These are phyloP conservation scores for Phaffia australis DNA, from an alignment of 768 basidiomycete species.

Conservation along the genomic window DNA sequence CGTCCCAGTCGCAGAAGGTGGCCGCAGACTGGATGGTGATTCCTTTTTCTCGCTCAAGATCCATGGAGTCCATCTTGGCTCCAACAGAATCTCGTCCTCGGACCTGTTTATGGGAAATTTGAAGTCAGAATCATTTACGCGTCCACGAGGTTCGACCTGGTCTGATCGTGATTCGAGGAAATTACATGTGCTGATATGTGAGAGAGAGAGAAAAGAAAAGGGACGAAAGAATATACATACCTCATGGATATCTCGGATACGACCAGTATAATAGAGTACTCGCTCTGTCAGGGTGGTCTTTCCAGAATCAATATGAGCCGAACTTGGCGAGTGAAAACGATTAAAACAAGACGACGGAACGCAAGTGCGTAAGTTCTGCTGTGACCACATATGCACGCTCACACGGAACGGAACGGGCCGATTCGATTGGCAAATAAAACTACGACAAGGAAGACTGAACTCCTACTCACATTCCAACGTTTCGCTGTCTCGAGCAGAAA, in stretches of 20 bases:
- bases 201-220: background rate
- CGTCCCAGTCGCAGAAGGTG: slow-evolving; percentile 94
- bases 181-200: background rate
- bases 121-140: background rate
- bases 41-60: slow-evolving; percentile 94
- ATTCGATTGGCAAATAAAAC: background rate
- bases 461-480: slow-evolving; percentile 64
- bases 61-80: slow-evolving; percentile 99
- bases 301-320: slow-evolving; percentile 55
- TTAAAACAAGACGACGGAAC: background rate
- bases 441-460: background rate
- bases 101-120: slow-evolving; percentile 47
- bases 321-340: slow-evolving; percentile 25
- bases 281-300: slow-evolving; percentile 98
- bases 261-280: slow-evolving; percentile 88
- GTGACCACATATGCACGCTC: slow-evolving; percentile 2
- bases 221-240: slow-evolving; percentile 43
- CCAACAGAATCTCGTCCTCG: slow-evolving; percentile 90
- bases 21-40: slow-evolving; percentile 99
- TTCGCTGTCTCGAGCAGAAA: slow-evolving; percentile 67
- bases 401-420: background rate
- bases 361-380: background rate
- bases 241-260: slow-evolving; percentile 93
- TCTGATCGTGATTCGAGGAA: background rate
- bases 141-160: background rate